These are phyloP conservation scores for Diaporthe longicolla DNA, from an alignment of 2,329 filamentous ascomycete genomes.

Conservation along the genomic window DNA sequence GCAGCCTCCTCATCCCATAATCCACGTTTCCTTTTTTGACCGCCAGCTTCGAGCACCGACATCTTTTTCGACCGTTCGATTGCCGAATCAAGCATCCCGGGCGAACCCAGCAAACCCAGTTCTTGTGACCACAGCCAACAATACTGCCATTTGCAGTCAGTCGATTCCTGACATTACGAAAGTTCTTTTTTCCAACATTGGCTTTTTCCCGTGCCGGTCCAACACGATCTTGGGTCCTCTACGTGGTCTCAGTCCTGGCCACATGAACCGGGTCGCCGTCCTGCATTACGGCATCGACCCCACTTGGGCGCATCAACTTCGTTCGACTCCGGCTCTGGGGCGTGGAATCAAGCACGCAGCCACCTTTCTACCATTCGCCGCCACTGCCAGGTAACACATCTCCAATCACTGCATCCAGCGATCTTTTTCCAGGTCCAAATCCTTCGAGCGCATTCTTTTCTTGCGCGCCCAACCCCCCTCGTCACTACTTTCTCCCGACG, in stretches of 20 bases:
- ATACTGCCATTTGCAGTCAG: not conserved
- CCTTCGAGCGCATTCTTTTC: constrained; percentile 25
- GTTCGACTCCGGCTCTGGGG: constrained; percentile 26
- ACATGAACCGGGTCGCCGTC: constrained; percentile 21
- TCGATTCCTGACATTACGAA: not conserved
- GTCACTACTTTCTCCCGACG: constrained; percentile 16
- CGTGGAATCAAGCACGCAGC: constrained; percentile 30
- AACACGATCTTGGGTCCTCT: constrained; percentile 21
- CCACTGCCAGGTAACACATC: constrained; percentile 19
- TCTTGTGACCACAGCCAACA: constrained; percentile 28
- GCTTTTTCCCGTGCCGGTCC: not conserved
- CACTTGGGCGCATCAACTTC: constrained; percentile 40
- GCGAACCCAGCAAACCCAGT: not conserved
- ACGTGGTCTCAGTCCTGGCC: constrained; percentile 31
- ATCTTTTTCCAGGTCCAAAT: constrained; percentile 2
- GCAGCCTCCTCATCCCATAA: constrained; percentile 38
- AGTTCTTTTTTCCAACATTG: constrained; percentile 7
- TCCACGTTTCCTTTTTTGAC: constrained; percentile 10
- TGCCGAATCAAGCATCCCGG: constrained; percentile 29
- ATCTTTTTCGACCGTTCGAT: not conserved
- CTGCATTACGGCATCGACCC: constrained; percentile 41
- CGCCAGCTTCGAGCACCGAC: constrained; percentile 27
- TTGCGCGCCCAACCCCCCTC: constrained; percentile 14
- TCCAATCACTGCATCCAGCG: constrained; percentile 3
- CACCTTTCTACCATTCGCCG: constrained; percentile 18